phyloP scores from a whole-genome alignment of 2,329 filamentous ascomycete species.

The Exophiala alcalophila region DNA sequence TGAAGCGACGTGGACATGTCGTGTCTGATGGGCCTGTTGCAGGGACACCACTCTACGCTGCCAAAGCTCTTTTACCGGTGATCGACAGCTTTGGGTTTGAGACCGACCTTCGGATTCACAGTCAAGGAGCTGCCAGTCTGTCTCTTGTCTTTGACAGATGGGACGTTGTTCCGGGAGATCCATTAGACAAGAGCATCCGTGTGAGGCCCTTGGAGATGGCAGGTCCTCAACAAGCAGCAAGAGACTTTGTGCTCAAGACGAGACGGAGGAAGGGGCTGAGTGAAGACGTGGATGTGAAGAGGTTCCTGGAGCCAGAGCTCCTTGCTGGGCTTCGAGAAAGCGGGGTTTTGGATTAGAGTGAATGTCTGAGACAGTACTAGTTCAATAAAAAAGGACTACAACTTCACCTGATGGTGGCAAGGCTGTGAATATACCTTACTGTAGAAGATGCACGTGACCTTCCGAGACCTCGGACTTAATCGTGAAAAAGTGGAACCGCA shows the following conservation, averaged over 20 bases:
- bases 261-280: conserved; percentile 87
- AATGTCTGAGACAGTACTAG: too few species aligned
- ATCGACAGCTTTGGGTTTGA: conserved; percentile 98
- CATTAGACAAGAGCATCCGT: conserved; percentile 81
- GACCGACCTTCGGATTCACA: conserved; percentile 93
- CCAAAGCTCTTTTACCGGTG: conserved; percentile 86
- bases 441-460: too few species aligned
- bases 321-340: conserved; percentile 85
- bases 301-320: conserved; percentile 92
- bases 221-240: conserved; percentile 78
- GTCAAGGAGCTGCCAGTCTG: conserved; percentile 85
- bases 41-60: conserved; percentile 88
- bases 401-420: too few species aligned
- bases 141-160: conserved; percentile 93
- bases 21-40: conserved; percentile 91
- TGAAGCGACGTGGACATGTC: conserved; percentile 84
- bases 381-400: too few species aligned
- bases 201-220: conserved; percentile 84
- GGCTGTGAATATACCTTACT: too few species aligned
- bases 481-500: too few species aligned
- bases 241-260: conserved; percentile 97
- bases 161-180: conserved; percentile 94
- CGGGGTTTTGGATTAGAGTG: conserved; percentile 76
- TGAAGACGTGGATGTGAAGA: conserved; percentile 92
- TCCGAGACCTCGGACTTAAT: too few species aligned